Base-by-base conservation (phyloP, 345 rosid species). In the Bruguiera gymnorhiza region DNA sequence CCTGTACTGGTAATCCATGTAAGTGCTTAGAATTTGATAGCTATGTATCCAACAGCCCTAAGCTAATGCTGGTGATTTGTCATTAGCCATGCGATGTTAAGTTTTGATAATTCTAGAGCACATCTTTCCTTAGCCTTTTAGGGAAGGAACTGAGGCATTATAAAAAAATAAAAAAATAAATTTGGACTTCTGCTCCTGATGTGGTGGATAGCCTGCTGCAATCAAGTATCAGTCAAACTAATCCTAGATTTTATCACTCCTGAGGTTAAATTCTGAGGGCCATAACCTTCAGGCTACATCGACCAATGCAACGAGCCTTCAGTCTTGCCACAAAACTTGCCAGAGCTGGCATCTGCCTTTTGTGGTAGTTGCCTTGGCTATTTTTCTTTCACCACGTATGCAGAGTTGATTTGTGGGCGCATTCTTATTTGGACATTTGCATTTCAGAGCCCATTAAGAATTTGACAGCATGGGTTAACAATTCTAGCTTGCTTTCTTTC, bases 1-100 rank as follows among this genome's bases (percentile, higher is more conserved):
- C 97, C 96, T 19, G 96, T 91, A 74, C 87, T 93, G 66, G 85
- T 93, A 51, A 87, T 93, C 77, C 98, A 93, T 80, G 98, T 93
- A 85, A 93, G 97, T 82, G 27, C 54, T 20, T 63, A 15, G 19
- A 50, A 34, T 50, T 52, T 6, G 13, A 24, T 6, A 10, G 18
- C 50, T 3, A 43, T 37, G 15, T 43, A 43, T 43, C 50, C 50
- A 43, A 43, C 0, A 43, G 50, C 50, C 50, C 50, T 43, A 43
- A 43, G 16, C 50, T 43, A 43, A 13, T 13, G 1, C 16, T 43
- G 13, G 50, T 68, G 21, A 29, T 46, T 63, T 43, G 24, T 71
- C 43, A 70, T 54, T 43, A 43, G 50, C 50, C 5, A 15, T 43
- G 15, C 18, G 4, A 43, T 13, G 50, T 13, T 43, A 43, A 43